Base-by-base conservation (phyloP, 768 basidiomycete species). In the Solioccasus polychromus region DNA sequence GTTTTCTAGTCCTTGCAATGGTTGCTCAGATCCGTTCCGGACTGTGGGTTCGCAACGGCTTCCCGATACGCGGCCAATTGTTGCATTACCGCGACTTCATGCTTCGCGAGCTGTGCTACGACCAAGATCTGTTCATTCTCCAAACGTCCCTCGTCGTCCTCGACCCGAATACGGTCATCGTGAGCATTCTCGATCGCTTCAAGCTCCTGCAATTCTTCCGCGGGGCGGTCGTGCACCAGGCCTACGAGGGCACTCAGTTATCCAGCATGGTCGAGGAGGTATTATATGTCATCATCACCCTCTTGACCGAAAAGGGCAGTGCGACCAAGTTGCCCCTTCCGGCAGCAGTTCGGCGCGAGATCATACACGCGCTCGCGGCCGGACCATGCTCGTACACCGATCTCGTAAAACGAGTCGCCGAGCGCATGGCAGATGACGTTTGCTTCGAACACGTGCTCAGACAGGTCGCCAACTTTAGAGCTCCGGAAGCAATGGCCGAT, bases 1-100 rank as follows among this genome's bases (percentile, higher is more conserved):
- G 24, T n/a, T 5, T 44, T 9, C 19, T 43, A 93, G 92, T 91
- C 6, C 72, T 93, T 22, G 79, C 85, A 2, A 92, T 94, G 84
- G 84, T 95, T 35, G 92, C 94, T 0, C 96, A 98, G 62, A 92
- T 97, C 40, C 82, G 93, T 20, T 88, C 91, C 0, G 93, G 93
- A 0, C 75, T 98, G 4, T 99, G 96, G 96, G 94, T 96, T 8
- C 87, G 95, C 43, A 99, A 99, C 56, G 96, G 96, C 4, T 90
- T 93, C 59, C 88, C 88, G 14, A 94, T 98, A 54, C 85, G 95
- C 2, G 92, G 93, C 1, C 96, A 98, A 63, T 74, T 93, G 4
- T 77, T 94, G 42, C 95, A 98, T 62, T 99, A 99, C 63, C 86
- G 93, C 22, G 95, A 98, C 62, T 92, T 92, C 66, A 87, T 89